Percentiles rank a stretch among this genome's conserved stretches.
Evolutionary conservation across 1,139 yeast genomes (phyloP).

Genomic region (Taphrina deformans): DNA sequence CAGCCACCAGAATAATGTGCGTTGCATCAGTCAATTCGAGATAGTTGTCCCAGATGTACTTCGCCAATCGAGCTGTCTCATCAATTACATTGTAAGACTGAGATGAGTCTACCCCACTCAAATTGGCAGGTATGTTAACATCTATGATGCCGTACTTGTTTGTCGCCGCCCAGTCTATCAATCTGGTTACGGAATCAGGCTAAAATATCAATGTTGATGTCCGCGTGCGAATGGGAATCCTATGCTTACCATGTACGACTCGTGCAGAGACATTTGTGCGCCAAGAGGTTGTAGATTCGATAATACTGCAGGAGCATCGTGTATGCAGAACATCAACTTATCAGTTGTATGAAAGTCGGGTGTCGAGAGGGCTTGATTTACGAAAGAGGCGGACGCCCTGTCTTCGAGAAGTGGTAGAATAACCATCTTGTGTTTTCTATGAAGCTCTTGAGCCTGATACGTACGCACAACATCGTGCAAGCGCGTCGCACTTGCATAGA

Average conservation of each 20-base stretch:
- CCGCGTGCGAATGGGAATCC: not conserved
- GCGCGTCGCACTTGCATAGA: conserved; percentile 14
- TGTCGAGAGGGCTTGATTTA: conserved; percentile 62
- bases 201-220: not conserved
- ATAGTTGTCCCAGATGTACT: conserved; percentile 89
- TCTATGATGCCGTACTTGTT: conserved; percentile 78
- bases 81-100: conserved; percentile 58
- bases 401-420: conserved; percentile 65
- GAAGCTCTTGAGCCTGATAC: conserved; percentile 62
- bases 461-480: conserved; percentile 69
- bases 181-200: conserved; percentile 59
- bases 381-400: conserved; percentile 54
- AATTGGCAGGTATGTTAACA: conserved; percentile 63
- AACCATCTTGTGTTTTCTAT: conserved; percentile 59
- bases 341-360: conserved; percentile 66
- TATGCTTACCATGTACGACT: conserved; percentile 55
- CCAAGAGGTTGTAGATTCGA: conserved; percentile 83
- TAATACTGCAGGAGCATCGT: conserved; percentile 94
- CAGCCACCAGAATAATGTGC: conserved; percentile 77
- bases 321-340: conserved; percentile 68
- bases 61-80: conserved; percentile 71
- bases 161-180: conserved; percentile 59
- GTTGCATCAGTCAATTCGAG: conserved; percentile 61
- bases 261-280: conserved; percentile 59
- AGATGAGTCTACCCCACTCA: conserved; percentile 43